Evolutionary conservation across 495 filamentous ascomycete genomes (phyloP).

Genomic region (Lichina pygmaea): DNA sequence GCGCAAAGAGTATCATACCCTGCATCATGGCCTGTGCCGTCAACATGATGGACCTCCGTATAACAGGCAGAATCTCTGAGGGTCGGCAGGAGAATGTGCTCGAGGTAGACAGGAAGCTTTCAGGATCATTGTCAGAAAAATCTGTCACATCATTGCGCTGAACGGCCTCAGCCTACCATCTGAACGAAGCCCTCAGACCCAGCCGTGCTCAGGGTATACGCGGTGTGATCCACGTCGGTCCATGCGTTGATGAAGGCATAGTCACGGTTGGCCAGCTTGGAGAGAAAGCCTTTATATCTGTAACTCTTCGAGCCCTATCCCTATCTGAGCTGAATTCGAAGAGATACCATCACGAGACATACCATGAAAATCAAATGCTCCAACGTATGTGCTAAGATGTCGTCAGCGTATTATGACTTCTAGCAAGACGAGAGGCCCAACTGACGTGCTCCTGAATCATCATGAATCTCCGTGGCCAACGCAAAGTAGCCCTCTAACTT

Average conservation of each 20-base stretch:
- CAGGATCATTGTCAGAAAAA: not conserved
- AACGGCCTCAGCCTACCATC: conserved; percentile 17
- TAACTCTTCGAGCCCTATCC: conserved; percentile 62
- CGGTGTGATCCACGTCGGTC: conserved; percentile 90
- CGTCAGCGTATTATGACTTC: not conserved
- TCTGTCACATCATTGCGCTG: not conserved
- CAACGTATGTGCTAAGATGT: conserved; percentile 44
- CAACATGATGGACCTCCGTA: conserved; percentile 90
- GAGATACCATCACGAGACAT: not conserved
- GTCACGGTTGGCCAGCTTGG: conserved; percentile 74
- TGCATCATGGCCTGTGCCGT: conserved; percentile 79
- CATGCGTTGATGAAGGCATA: conserved; percentile 93
- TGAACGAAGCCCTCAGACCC: conserved; percentile 93
- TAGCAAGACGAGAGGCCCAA: not conserved
- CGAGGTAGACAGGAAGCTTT: conserved; percentile 65
- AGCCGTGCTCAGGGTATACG: conserved; percentile 78
- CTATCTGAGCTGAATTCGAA: not conserved
- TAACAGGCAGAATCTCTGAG: conserved; percentile 80
- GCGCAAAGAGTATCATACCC: conserved; percentile 12
- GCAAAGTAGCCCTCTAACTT: conserved; percentile 89
- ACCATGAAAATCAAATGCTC: conserved; percentile 92
- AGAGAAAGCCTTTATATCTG: conserved; percentile 77
- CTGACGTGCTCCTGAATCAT: conserved; percentile 64
- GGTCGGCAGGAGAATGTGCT: conserved; percentile 77
- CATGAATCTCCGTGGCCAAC: conserved; percentile 88